phyloP scores from a whole-genome alignment of 306 rosid species.

The Crataegus laevigata region DNA sequence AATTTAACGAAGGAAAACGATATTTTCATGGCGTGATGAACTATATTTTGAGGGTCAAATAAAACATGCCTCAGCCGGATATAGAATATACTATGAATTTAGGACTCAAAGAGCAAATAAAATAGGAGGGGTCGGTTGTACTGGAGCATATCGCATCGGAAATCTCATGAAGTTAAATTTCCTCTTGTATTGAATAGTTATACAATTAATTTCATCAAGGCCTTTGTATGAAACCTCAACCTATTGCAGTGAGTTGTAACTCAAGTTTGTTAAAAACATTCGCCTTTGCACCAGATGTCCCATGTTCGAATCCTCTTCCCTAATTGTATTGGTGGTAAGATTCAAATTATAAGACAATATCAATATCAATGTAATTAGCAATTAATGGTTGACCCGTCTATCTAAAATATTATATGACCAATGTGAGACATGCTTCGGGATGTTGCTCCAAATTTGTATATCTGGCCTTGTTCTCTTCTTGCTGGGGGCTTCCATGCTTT shows the following conservation, averaged over 20 bases:
- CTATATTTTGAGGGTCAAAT: background rate
- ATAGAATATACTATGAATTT: background rate
- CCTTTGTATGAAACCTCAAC: too few relatives aligned
- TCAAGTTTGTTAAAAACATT: too few relatives aligned
- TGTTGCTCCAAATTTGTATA: background rate
- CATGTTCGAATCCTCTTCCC: too few relatives aligned
- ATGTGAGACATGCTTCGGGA: background rate
- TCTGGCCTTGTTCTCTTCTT: background rate
- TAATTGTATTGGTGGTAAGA: too few relatives aligned
- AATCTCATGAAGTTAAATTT: too few relatives aligned
- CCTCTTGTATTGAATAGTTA: too few relatives aligned
- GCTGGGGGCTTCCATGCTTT: background rate
- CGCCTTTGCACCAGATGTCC: accelerated
- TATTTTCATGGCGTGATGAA: background rate
- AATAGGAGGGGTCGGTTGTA: background rate
- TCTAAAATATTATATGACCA: background rate
- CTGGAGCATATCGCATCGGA: too few relatives aligned
- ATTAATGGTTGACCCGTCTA: background rate
- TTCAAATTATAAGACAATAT: too few relatives aligned
- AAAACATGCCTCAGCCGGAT: background rate
- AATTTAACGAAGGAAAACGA: background rate
- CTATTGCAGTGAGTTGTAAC: too few relatives aligned
- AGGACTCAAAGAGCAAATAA: background rate
- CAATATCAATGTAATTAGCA: background rate
- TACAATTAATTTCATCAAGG: too few relatives aligned